These are phyloP conservation scores for Blechomonas ayalai DNA, from an alignment of 208 protist species.

Conservation along the genomic window DNA sequence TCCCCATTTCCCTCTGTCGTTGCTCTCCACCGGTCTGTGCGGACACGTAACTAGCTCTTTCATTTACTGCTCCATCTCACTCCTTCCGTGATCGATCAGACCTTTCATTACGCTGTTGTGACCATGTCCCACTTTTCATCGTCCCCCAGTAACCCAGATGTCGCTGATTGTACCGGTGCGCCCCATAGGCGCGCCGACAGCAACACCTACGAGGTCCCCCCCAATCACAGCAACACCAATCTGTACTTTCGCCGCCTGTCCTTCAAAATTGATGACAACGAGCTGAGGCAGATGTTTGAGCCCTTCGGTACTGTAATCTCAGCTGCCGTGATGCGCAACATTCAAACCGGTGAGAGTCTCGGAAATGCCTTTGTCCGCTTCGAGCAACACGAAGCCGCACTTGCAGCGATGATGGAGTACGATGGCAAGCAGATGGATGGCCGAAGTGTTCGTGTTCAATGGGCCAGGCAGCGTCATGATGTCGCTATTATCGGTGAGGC, in stretches of 20 bases:
- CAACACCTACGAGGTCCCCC: too few species aligned
- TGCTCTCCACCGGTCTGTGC: too few species aligned
- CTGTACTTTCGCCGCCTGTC: slow-evolving; percentile 6
- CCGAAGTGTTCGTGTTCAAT: slow-evolving; percentile 12
- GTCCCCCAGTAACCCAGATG: too few species aligned
- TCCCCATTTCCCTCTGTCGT: too few species aligned
- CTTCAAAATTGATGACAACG: slow-evolving; percentile 4
- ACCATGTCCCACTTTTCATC: too few species aligned
- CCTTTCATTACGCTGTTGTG: too few species aligned
- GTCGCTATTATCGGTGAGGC: slow-evolving; percentile 13
- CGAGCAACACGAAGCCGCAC: slow-evolving; percentile 7
- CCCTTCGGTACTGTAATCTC: slow-evolving; percentile 9
- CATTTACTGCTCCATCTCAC: too few species aligned
- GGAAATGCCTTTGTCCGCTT: slow-evolving; percentile 28
- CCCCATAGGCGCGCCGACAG: too few species aligned
- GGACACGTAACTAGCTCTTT: too few species aligned
- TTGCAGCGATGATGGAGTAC: slow-evolving; percentile 1
- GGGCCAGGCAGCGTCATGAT: slow-evolving; percentile 19
- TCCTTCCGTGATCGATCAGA: too few species aligned
- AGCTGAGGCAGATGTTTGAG: neutral
- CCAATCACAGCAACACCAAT: slow-evolving; percentile 8
- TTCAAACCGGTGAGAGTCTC: slow-evolving; percentile 18
- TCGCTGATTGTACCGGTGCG: too few species aligned
- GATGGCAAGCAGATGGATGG: slow-evolving; percentile 4
- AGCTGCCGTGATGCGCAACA: slow-evolving; percentile 16